Percentiles rank a stretch among this genome's conserved stretches.
Conservation (phyloP, 495 filamentous ascomycete genomes). For the Aspergillus asperescens region DNA sequence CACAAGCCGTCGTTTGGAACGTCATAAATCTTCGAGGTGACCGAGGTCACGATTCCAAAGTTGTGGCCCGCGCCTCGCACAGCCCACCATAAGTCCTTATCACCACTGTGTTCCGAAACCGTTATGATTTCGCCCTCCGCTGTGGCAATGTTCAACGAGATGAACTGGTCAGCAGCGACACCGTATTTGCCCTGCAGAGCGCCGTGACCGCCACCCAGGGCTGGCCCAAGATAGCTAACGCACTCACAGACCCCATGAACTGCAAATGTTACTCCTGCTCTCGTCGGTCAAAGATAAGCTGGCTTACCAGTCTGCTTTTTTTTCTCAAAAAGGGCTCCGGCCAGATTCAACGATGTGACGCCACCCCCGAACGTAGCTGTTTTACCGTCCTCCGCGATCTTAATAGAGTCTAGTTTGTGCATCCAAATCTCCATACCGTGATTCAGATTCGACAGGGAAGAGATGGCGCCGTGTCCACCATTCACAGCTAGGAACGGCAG, state of each 20-base stretch:
- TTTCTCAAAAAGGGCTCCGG: slow-evolving; percentile 9
- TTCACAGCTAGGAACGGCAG: slow-evolving; percentile 19
- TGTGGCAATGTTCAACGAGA: slow-evolving; percentile 13
- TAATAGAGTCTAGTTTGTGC: slow-evolving; percentile 11
- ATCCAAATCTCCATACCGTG: slow-evolving; percentile 20
- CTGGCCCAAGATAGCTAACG: slow-evolving; percentile 16
- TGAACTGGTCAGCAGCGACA: slow-evolving; percentile 15
- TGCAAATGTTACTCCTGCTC: not conserved
- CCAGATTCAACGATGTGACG: slow-evolving; percentile 7
- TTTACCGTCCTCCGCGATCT: slow-evolving; percentile 8
- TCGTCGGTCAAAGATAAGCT: not conserved
- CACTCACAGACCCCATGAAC: slow-evolving; percentile 17
- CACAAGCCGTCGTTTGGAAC: slow-evolving; percentile 7
- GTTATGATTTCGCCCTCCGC: slow-evolving; percentile 11
- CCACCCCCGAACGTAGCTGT: slow-evolving; percentile 19
- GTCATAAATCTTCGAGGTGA: slow-evolving; percentile 19
- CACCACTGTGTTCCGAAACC: slow-evolving; percentile 1
- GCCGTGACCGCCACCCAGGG: slow-evolving; percentile 18
- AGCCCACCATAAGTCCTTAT: slow-evolving; percentile 18
- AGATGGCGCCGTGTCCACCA: slow-evolving; percentile 14
- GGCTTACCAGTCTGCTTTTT: slow-evolving; percentile 18
- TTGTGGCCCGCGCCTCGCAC: slow-evolving; percentile 21
- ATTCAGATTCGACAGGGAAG: slow-evolving; percentile 6
- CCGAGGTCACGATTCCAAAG: slow-evolving; percentile 21
- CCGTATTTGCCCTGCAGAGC: slow-evolving; percentile 16